Evolutionary conservation across 179 eudicot genomes (phyloP).

Genomic region (Beta lomatogona): DNA sequence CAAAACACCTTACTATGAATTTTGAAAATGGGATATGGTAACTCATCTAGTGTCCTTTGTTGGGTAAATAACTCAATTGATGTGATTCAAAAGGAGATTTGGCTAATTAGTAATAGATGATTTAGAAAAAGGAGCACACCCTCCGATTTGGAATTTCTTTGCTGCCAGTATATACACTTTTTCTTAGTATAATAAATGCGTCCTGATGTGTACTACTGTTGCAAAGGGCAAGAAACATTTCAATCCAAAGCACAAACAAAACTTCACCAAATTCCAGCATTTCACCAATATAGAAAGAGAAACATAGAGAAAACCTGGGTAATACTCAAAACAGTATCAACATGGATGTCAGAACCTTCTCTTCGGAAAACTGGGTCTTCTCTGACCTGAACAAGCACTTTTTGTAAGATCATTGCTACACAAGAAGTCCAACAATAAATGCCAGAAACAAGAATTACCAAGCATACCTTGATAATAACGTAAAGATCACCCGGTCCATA

Average conservation of each 20-base stretch:
- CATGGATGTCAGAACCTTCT: conserved; percentile 91
- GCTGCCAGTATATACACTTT: neutral
- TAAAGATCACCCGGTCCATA: conserved; percentile 87
- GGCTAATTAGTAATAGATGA: no score
- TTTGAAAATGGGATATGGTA: no score
- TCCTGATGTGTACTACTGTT: neutral
- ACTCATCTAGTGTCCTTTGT: no score
- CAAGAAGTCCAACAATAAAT: conserved; percentile 13
- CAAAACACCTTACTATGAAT: no score
- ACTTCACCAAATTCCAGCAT: neutral
- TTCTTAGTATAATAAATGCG: no score
- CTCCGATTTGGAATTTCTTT: no score
- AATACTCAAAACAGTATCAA: conserved; percentile 73
- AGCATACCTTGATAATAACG: conserved; percentile 69
- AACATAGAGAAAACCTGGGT: conserved; percentile 56
- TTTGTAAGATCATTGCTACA: neutral
- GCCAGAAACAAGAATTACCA: neutral
- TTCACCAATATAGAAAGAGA: neutral
- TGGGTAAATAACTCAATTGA: no score
- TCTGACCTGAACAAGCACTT: conserved; percentile 51
- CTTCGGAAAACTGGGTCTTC: conserved; percentile 95
- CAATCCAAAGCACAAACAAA: neutral
- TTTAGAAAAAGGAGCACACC: no score
- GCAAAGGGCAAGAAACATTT: neutral
- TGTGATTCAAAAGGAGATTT: no score